These are phyloP conservation scores for Alternaria gansuensis DNA, from an alignment of 2,329 filamentous ascomycete genomes.

Conservation along the genomic window DNA sequence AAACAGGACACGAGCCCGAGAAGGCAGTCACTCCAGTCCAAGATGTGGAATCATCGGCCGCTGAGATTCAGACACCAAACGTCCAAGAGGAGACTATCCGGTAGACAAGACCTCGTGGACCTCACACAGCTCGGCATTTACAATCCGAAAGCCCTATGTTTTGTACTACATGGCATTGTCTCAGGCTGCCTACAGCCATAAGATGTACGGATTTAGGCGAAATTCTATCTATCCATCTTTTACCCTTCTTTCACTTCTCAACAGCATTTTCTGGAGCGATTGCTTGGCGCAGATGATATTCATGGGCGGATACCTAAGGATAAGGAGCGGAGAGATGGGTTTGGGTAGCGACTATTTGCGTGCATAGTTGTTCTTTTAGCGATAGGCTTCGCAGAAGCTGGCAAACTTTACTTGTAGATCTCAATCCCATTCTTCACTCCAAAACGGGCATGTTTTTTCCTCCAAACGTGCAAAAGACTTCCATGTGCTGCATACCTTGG, in stretches of 20 bases:
- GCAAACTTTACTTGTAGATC: conserved; percentile 26
- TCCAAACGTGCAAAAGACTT: background rate
- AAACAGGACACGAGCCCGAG: conserved; percentile 12
- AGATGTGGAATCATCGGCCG: conserved; percentile 34
- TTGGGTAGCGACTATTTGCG: conserved; percentile 35
- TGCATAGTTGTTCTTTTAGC: conserved; percentile 23
- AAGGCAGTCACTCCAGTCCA: conserved; percentile 29
- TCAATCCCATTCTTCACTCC: conserved; percentile 31
- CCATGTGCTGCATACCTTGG: too few species aligned
- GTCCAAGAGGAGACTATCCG: conserved; percentile 36
- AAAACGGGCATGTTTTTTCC: background rate
- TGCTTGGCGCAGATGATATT: conserved; percentile 42
- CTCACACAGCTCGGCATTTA: background rate
- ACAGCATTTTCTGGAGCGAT: conserved; percentile 51
- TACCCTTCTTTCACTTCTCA: conserved; percentile 31
- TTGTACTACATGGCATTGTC: background rate
- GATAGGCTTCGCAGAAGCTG: conserved; percentile 18
- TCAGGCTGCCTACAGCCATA: conserved; percentile 3
- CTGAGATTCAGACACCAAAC: conserved; percentile 38
- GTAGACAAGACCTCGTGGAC: conserved; percentile 20
- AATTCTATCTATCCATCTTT: conserved; percentile 1
- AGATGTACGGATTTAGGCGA: conserved; percentile 1
- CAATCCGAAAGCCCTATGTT: background rate
- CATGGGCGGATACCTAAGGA: conserved; percentile 42
- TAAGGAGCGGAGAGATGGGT: conserved; percentile 19